Base-by-base conservation (phyloP, 306 rosid genomes). In the Dalbergia oliveri region DNA sequence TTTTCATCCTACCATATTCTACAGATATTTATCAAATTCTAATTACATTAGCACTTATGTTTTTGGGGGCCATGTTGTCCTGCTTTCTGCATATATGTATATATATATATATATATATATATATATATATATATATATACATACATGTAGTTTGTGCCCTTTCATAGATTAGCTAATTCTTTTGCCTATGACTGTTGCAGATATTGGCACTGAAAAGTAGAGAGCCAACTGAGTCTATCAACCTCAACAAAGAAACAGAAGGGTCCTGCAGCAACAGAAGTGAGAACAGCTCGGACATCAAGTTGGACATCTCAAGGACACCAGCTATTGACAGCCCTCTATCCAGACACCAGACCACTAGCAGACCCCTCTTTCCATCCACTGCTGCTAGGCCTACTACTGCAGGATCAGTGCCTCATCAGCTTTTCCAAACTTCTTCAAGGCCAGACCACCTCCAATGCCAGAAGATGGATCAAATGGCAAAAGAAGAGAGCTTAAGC, bases 221-320 rank as follows among this genome's bases (percentile, higher is more conserved):
- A 89, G 99, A 96, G 26, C 97, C 99, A n/a, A 91, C 94, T 11
- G 99, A 93, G 83, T 93, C 98, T 0, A 96, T 96, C 66, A 96
- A 96, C 75, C 97, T 96, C 13, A 96, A 96, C 72, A 96, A 96
- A 79, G 99, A 96, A 87, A 96, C 99, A 80, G 99, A 96, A 84
- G 99, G 99, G 14, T 96, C 97, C 15, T 77, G 93, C 94, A 96
- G 99, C 85, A 96, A 96, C 45, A 87, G 98, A 87, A 96, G 99
- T 80, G 99, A 96, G 62, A 93, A 93, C 82, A 96, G 97, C 84
- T 93, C 99, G 44, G 99, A 96, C 8, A 91, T 93, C 65, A 96
- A 91, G 80, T 84, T 95, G 84, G 99, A 95, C 63, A 95, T 90
- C 50, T 91, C 99, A 79, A 91, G 97, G 79, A 89, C 97, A 72